Percentiles rank a stretch among this genome's conserved stretches.
These are phyloP conservation scores for Helicostylum pulchrum DNA, from an alignment of 192 early-diverging fungal species.

Conservation along the genomic window DNA sequence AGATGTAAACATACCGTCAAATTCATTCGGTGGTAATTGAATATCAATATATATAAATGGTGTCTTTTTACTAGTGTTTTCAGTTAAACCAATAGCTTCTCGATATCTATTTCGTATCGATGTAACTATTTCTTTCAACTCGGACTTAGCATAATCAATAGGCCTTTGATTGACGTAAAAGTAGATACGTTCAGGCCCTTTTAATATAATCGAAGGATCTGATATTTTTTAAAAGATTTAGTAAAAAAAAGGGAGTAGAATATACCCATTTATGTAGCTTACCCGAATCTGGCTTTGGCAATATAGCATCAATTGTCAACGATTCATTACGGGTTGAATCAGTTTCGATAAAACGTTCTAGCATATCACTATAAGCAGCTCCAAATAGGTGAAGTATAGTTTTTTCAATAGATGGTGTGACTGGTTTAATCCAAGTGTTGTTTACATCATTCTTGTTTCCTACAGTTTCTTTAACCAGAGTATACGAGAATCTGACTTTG, in stretches of 20 bases:
- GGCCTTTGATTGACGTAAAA: constrained; percentile 41
- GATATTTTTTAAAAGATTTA: neutral
- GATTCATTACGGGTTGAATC: neutral
- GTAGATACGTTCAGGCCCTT: constrained; percentile 27
- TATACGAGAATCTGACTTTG: constrained; percentile 26
- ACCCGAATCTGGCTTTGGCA: constrained; percentile 29
- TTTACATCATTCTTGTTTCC: neutral
- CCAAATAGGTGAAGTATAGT: constrained; percentile 24
- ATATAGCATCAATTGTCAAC: neutral
- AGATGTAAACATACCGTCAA: constrained; percentile 14
- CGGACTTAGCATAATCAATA: constrained; percentile 26
- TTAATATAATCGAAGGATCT: constrained; percentile 26
- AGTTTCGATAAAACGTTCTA: neutral
- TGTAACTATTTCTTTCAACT: constrained; percentile 30
- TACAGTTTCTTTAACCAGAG: constrained; percentile 11
- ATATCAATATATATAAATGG: constrained; percentile 29
- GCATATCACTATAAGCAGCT: constrained; percentile 11
- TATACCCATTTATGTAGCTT: neutral
- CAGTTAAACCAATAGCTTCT: constrained; percentile 6
- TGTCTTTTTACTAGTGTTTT: constrained; percentile 13
- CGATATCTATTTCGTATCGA: constrained; percentile 25
- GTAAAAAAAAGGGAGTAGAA: too few species aligned
- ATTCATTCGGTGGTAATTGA: constrained; percentile 16
- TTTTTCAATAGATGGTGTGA: constrained; percentile 5
- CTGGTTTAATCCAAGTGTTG: constrained; percentile 31